Percentiles rank a stretch among this genome's conserved stretches.
These are phyloP conservation scores for Rhytidhysteron rufulum DNA, from an alignment of 2,329 filamentous ascomycete species.

Conservation along the genomic window DNA sequence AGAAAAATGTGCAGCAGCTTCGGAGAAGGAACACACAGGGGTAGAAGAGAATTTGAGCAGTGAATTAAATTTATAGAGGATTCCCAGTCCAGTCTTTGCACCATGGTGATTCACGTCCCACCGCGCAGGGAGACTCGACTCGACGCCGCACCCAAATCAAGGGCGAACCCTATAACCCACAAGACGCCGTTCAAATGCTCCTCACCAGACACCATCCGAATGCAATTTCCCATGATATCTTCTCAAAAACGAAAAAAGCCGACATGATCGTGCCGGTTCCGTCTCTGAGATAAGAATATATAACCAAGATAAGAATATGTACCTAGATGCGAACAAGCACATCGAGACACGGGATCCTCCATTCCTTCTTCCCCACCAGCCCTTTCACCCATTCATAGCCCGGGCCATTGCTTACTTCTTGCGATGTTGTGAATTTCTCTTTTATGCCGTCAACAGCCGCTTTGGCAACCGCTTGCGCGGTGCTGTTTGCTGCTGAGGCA, in stretches of 20 bases:
- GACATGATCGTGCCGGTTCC: too few relatives aligned
- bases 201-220: not conserved
- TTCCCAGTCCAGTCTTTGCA: too few relatives aligned
- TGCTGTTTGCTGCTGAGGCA: slow-evolving; percentile 59
- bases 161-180: too few relatives aligned
- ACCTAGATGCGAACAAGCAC: slow-evolving; percentile 71
- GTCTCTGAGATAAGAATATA: too few relatives aligned
- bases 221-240: not conserved
- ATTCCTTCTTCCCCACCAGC: slow-evolving; percentile 76
- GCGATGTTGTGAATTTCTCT: slow-evolving; percentile 35
- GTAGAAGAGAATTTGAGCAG: too few relatives aligned
- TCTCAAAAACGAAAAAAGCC: not conserved
- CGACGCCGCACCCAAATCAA: too few relatives aligned
- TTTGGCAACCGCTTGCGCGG: slow-evolving; percentile 62
- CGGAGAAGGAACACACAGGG: too few relatives aligned
- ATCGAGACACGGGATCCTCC: slow-evolving; percentile 88
- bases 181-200: not conserved
- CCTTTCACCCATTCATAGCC: slow-evolving; percentile 77
- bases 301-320: too few relatives aligned
- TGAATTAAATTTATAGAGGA: too few relatives aligned
- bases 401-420: slow-evolving; percentile 65
- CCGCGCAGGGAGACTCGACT: too few relatives aligned
- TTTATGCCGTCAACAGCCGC: slow-evolving; percentile 47
- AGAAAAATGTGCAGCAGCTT: too few relatives aligned
- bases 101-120: too few relatives aligned